Evolutionary conservation across 2,329 filamentous ascomycete genomes (phyloP), one percentile per base, ranked within the genome.

Genomic region (Simplicillium sp.): DNA sequence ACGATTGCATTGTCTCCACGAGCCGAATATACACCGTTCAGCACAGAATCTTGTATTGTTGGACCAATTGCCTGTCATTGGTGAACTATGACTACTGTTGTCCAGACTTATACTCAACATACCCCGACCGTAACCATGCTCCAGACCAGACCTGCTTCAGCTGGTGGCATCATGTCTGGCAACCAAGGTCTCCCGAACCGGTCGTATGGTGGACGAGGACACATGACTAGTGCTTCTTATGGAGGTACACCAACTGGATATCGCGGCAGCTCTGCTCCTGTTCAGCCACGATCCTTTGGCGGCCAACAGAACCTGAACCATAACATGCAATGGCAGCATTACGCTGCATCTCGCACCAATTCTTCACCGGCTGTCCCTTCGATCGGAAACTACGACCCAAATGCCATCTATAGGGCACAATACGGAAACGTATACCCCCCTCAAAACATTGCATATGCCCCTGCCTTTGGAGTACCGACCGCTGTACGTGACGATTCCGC

Each of bases 91-190:
- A 85, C 85, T 70, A 84, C 85, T 63, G 73, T 90, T 70, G 82
- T 89, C 57, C 86, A 90, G 67, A 79, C 82, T 46, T 85, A 84
- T 59, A 77, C 84, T 55, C 82, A 86, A 66, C 82, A 87, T 64
- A 79, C 80, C 56, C 72, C 73, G 62, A 80, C 83, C 51, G 73
- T 80, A 54, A 81, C 81, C 49, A 83, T 88, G 75, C 79, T 89
- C 55, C 84, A 87, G 61, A 75, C 81, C 53, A 77, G 82, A 59
- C 77, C 82, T 47, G 72, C 73, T 41, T 82, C 84, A 45, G 55
- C 53, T 36, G 48, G 54, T 40, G 53, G 49, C 51, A 62, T 64
- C 50, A 77, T 82, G 58, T 59, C 72, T 42, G 57, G 65, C 38
- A 58, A 66, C 41, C 73, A 75, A 54, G 54, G 64, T 40, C 73